Evolutionary conservation across 768 basidiomycete genomes (phyloP).

Genomic region (Melanogaster broomeanus): DNA sequence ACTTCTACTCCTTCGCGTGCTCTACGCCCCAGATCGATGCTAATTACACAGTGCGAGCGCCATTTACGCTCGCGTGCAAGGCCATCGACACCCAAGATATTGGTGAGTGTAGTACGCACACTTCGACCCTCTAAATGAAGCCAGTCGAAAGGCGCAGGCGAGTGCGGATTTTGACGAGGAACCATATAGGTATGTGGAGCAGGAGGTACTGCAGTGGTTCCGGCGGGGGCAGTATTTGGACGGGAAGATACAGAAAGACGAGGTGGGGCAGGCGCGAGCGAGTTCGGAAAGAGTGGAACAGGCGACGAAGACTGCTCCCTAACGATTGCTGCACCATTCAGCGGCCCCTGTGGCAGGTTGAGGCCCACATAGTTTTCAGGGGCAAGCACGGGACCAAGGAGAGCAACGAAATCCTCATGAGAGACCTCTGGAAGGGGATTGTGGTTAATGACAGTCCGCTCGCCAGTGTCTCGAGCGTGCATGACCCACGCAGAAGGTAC

Average conservation of each 20-base stretch:
- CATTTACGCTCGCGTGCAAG: slow-evolving; percentile 82
- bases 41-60: slow-evolving; percentile 81
- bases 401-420: slow-evolving; percentile 81
- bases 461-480: slow-evolving; percentile 65
- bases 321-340: slow-evolving; percentile 18
- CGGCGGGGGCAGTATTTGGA: slow-evolving; percentile 29
- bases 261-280: slow-evolving; percentile 25
- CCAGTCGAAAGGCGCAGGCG: slow-evolving; percentile 84
- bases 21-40: slow-evolving; percentile 73
- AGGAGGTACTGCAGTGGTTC: slow-evolving; percentile 15
- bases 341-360: slow-evolving; percentile 15
- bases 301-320: slow-evolving; percentile 26
- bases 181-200: slow-evolving; percentile 12
- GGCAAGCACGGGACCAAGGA: slow-evolving; percentile 77
- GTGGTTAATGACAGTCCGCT: slow-evolving; percentile 78
- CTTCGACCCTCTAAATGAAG: slow-evolving; percentile 83
- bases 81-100: slow-evolving; percentile 78
- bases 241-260: slow-evolving; percentile 37
- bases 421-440: slow-evolving; percentile 86
- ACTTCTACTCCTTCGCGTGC: slow-evolving; percentile 78
- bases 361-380: slow-evolving; percentile 70
- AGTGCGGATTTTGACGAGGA: slow-evolving; percentile 47
- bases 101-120: slow-evolving; percentile 76
- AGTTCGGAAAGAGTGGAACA: slow-evolving; percentile 29
- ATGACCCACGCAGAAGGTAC: slow-evolving; percentile 85